phyloP scores from a whole-genome alignment of 2,329 filamentous ascomycete species.

The Teratosphaeria zuluensis region DNA sequence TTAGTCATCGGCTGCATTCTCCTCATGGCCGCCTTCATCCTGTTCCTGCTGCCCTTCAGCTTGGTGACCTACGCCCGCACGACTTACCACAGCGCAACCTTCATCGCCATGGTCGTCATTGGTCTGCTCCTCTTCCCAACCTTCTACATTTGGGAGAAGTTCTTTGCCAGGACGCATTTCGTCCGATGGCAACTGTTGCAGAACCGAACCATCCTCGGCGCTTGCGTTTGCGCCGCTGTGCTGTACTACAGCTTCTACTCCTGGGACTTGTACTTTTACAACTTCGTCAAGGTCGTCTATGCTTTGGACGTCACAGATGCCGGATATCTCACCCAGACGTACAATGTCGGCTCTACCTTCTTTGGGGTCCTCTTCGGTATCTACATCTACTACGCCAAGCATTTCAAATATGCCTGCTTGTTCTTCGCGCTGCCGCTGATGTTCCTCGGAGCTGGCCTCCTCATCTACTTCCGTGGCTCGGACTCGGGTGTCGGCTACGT shows the following conservation, averaged over 20 bases:
- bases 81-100: slow-evolving; percentile 28
- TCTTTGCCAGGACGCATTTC: slow-evolving; percentile 47
- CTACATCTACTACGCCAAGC: slow-evolving; percentile 36
- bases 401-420: slow-evolving; percentile 38
- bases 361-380: slow-evolving; percentile 39
- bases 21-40: slow-evolving; percentile 38
- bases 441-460: slow-evolving; percentile 24
- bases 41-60: slow-evolving; percentile 62
- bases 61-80: slow-evolving; percentile 32
- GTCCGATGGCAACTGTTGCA: slow-evolving; percentile 45
- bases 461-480: slow-evolving; percentile 27
- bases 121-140: slow-evolving; percentile 23
- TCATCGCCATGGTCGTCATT: slow-evolving; percentile 30
- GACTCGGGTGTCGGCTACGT: slow-evolving; percentile 40
- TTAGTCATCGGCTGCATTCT: slow-evolving; percentile 18
- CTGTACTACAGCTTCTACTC: slow-evolving; percentile 41
- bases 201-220: slow-evolving; percentile 42
- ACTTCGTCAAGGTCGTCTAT: slow-evolving; percentile 39
- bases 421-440: slow-evolving; percentile 26
- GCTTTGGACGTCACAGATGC: slow-evolving; percentile 29
- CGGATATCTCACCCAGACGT: slow-evolving; percentile 25
- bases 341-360: slow-evolving; percentile 32
- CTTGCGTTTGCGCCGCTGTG: slow-evolving; percentile 29
- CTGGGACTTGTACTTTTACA: slow-evolving; percentile 32
- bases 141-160: slow-evolving; percentile 51